phyloP scores from a whole-genome alignment of 176 grass and related monocot genomes.

The Oryza rufipogon region DNA sequence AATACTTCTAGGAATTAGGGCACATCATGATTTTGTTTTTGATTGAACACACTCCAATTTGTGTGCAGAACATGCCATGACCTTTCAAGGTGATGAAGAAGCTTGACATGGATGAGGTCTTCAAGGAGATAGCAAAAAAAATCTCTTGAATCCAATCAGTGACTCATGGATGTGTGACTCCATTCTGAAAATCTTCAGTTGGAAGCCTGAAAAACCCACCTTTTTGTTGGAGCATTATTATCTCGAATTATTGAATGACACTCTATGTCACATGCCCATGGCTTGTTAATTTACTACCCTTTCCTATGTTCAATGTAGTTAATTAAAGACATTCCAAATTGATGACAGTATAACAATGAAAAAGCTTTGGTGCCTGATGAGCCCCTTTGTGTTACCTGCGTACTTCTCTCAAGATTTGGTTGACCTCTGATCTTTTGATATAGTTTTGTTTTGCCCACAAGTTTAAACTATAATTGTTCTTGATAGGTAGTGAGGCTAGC shows the following conservation, averaged over 20 bases:
- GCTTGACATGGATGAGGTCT: conserved; percentile 76
- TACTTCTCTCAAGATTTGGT: not conserved
- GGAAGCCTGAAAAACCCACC: not conserved
- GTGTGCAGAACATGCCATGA: conserved; percentile 68
- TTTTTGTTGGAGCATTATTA: not conserved
- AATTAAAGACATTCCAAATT: conserved; percentile 30
- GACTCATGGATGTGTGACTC: not conserved
- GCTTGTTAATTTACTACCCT: not conserved
- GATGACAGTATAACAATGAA: not conserved
- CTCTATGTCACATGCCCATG: not conserved
- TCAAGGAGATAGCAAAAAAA: conserved; percentile 71
- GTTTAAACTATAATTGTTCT: not conserved
- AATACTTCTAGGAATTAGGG: not conserved
- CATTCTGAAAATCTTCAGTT: not conserved
- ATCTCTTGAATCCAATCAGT: conserved; percentile 42
- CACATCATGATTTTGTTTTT: conserved; percentile 10
- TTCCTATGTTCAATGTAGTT: too few species aligned
- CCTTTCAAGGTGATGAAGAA: conserved; percentile 77
- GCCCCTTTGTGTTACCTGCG: not conserved
- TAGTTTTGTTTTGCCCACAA: not conserved
- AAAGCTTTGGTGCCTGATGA: not conserved
- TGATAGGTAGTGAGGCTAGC: not conserved
- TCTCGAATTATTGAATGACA: not conserved
- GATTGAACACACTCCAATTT: not conserved
- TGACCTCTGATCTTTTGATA: not conserved